phyloP scores from a whole-genome alignment of 306 rosid genomes.

The Dalbergia cochinchinensis region DNA sequence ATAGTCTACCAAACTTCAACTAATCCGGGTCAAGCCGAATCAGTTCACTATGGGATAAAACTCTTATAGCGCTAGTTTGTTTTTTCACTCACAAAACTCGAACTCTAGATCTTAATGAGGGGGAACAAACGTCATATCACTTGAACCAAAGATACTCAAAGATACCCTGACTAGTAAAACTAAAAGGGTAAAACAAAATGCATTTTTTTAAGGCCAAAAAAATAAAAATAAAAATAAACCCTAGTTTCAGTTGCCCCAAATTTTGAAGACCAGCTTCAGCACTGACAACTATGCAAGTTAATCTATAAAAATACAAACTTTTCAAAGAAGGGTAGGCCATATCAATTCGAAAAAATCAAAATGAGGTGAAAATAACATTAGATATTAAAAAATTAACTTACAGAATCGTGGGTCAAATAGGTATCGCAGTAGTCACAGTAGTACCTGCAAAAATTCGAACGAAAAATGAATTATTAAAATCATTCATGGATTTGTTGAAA shows the following conservation, averaged over 20 bases:
- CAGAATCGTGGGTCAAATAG: conserved; percentile 88
- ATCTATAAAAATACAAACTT: neutral
- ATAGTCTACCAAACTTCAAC: too few species aligned
- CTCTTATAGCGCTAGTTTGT: too few species aligned
- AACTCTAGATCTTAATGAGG: too few species aligned
- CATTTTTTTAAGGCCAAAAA: neutral
- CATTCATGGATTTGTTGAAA: neutral
- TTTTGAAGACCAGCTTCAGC: neutral
- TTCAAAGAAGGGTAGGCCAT: neutral
- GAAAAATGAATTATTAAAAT: neutral
- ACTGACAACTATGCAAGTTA: neutral
- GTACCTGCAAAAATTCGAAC: conserved; percentile 55
- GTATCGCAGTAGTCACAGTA: conserved; percentile 94
- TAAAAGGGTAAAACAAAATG: neutral
- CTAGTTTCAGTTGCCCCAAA: neutral
- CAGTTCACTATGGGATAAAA: too few species aligned
- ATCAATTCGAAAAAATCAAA: neutral
- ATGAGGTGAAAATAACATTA: neutral
- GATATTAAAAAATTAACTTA: conserved; percentile 40
- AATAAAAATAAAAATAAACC: neutral
- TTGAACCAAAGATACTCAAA: too few species aligned
- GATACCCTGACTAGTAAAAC: neutral
- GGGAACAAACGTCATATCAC: too few species aligned
- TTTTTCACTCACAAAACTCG: too few species aligned
- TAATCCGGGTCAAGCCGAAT: too few species aligned